A percentile compares a stretch with the other conserved stretches of the same genome.
Conservation (phyloP, 768 basidiomycete species). For the Hericium coralloides region DNA sequence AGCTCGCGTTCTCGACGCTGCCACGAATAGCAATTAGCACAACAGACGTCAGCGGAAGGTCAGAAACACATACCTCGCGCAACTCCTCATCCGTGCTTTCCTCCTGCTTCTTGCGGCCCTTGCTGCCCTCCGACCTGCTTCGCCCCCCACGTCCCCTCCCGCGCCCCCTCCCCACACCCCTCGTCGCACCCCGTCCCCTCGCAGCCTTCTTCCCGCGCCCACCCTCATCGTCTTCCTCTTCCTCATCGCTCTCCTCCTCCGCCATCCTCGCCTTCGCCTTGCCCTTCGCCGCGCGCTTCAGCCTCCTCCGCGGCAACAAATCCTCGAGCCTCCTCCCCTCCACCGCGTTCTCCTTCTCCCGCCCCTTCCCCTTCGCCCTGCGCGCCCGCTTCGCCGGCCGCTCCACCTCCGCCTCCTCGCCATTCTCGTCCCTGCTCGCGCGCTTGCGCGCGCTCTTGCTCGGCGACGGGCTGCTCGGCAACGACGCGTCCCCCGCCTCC, state of each 20-base stretch:
- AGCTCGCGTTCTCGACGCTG: slow-evolving; percentile 11
- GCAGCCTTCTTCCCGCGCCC: background rate
- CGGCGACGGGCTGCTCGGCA: slow-evolving; percentile 12
- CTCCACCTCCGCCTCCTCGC: slow-evolving; percentile 5
- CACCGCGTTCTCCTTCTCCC: slow-evolving; percentile 18
- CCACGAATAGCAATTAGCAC: background rate
- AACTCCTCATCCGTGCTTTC: slow-evolving; percentile 15
- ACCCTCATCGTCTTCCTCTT: background rate
- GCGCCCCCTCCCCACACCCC: background rate
- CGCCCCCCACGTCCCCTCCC: background rate
- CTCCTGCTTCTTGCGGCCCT: slow-evolving; percentile 9
- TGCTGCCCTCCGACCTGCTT: background rate
- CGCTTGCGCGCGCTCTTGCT: slow-evolving; percentile 7
- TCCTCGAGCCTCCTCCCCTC: slow-evolving; percentile 25
- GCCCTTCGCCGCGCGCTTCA: background rate
- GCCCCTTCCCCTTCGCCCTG: slow-evolving; percentile 19
- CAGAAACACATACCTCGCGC: slow-evolving; percentile 8
- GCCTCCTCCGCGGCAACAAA: slow-evolving; percentile 1
- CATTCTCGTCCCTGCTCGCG: background rate
- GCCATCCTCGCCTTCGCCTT: background rate
- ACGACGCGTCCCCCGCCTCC: slow-evolving; percentile 3
- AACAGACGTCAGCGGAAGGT: background rate
- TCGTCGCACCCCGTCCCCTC: background rate
- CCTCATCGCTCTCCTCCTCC: background rate
- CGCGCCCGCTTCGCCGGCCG: slow-evolving; percentile 19